A percentile compares a stretch with the other conserved stretches of the same genome.
Evolutionary conservation across 1,139 yeast species (phyloP).

Genomic region (Waltiozyma sp.): DNA sequence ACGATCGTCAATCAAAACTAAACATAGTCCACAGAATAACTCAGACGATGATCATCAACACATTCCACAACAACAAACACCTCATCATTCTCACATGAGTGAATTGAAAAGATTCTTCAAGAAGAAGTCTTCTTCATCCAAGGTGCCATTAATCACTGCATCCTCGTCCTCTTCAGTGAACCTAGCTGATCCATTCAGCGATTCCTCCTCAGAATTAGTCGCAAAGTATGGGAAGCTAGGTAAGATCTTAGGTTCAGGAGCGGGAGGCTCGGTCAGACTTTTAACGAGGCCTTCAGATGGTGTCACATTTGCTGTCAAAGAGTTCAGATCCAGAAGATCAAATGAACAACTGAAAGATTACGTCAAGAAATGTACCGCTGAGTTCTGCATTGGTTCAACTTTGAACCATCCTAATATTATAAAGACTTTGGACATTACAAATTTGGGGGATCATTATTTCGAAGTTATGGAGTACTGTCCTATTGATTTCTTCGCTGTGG

Average conservation of each 20-base stretch:
- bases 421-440: slow-evolving; percentile 85
- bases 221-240: slow-evolving; percentile 87
- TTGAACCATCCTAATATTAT: slow-evolving; percentile 89
- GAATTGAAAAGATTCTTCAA: slow-evolving; percentile 1
- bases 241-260: slow-evolving; percentile 88
- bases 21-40: background rate
- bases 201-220: slow-evolving; percentile 57
- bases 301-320: slow-evolving; percentile 91
- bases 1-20: background rate
- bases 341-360: slow-evolving; percentile 85
- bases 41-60: background rate
- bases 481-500: slow-evolving; percentile 91
- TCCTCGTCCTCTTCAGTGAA: background rate
- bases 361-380: slow-evolving; percentile 92
- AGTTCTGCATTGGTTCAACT: slow-evolving; percentile 94
- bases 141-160: background rate
- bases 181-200: slow-evolving; percentile 29
- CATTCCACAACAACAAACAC: background rate
- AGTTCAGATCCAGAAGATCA: slow-evolving; percentile 76
- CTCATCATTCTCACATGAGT: background rate
- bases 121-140: background rate
- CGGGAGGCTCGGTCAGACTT: slow-evolving; percentile 92
- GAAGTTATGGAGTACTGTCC: slow-evolving; percentile 99
- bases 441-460: slow-evolving; percentile 75
- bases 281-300: slow-evolving; percentile 73